Base-by-base conservation (phyloP, 441 rosid species). In the Mallotus repandus region DNA sequence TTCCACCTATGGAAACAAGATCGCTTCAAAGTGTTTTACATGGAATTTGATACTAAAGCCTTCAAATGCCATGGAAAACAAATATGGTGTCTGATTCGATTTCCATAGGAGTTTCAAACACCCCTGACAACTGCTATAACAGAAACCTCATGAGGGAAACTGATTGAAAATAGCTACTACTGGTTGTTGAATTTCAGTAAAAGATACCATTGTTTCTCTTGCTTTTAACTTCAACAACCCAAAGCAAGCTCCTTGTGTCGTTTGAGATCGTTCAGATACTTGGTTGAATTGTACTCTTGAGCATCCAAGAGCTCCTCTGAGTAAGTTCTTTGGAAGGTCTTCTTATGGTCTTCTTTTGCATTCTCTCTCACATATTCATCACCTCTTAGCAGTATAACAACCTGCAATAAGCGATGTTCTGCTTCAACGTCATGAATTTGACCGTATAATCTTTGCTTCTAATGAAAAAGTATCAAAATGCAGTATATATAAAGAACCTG, bases 261-360 rank as follows among this genome's bases (percentile, higher is more conserved):
- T 74, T 82, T 84, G 56, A 90, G 79, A 77, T 89, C 87, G 65
- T 79, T 79, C 61, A 92, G 73, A 71, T 84, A 66, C 84, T 86
- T 90, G 0, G 97, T 94, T 2, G 94, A 85, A 83, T 94, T 90
- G 83, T 90, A 92, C 52, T 94, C 97, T 77, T 86, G 89, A 0
- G 72, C 84, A 18, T 91, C 94, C 38, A 87, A 66, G 53, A 72
- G 74, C 75, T 92, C 97, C 73, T 90, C 89, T 0, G 97, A 90
- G 83, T 84, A 92, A 11, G 91, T 92, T 76, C 97, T 79, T 54
- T 82, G 89, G 62, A 82, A 58, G 49, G 81, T 57, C 13, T 19
- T 79, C 71, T 63, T 83, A 29, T 65, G 78, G 38, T 69, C 53
- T 68, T 80, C 81, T 73, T 79, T 78, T 3, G 79, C 78, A 79